Conservation (phyloP, 208 protist genomes). For the Strigomonas oncopelti region DNA sequence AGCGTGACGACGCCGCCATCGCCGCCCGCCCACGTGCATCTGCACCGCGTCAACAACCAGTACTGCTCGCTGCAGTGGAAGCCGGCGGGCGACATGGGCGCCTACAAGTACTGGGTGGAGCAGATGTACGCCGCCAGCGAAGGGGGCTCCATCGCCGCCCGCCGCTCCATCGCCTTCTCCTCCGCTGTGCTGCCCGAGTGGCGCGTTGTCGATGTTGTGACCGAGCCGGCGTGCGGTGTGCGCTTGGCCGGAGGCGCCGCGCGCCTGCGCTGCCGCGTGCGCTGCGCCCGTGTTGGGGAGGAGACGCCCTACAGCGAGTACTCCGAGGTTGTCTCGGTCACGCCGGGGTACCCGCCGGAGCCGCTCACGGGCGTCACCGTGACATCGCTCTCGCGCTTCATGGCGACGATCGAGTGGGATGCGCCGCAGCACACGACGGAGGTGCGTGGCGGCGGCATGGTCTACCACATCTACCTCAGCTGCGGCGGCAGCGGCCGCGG, state of each 20-base stretch:
- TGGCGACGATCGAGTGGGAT: constrained; percentile 71
- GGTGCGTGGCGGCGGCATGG: constrained; percentile 16
- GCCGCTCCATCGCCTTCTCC: constrained; percentile 6
- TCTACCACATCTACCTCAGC: neutral
- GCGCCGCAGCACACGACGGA: constrained; percentile 27
- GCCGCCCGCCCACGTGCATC: constrained; percentile 51
- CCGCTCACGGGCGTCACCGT: constrained; percentile 60
- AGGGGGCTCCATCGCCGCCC: constrained; percentile 1
- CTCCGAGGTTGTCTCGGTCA: constrained; percentile 65
- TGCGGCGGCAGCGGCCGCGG: constrained; percentile 32
- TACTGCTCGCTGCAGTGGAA: constrained; percentile 81
- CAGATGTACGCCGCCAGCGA: constrained; percentile 8
- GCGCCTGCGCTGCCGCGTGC: constrained; percentile 81
- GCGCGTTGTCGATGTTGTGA: constrained; percentile 73
- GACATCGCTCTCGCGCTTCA: constrained; percentile 45
- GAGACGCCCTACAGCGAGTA: constrained; percentile 59
- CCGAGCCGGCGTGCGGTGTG: constrained; percentile 65
- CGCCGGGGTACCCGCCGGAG: constrained; percentile 76
- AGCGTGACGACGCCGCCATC: constrained; percentile 66
- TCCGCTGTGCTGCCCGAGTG: constrained; percentile 32
- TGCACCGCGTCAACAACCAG: constrained; percentile 77
- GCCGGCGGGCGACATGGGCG: constrained; percentile 18
- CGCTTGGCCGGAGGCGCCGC: constrained; percentile 45
- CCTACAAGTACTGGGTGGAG: constrained; percentile 10
- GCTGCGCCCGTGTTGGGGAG: constrained; percentile 10